Base-by-base conservation (phyloP, 352 stramenopile genomes). In the Pythium rishiriense region DNA sequence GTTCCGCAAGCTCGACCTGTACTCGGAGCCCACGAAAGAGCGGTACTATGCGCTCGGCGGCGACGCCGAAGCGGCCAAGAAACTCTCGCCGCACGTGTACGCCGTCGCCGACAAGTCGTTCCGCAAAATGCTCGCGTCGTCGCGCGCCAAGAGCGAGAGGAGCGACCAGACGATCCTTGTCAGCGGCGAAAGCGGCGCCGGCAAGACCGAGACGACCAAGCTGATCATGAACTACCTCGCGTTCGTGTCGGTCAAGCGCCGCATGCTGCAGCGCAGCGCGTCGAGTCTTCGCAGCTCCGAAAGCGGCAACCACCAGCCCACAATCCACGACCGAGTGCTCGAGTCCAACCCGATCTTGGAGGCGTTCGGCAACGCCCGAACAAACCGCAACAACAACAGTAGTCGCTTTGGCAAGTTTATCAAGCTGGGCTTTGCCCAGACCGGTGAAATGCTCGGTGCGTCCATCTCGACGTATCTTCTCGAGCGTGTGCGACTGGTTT, bases 121-220 rank as follows among this genome's bases (percentile, higher is more conserved):
- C 63, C 84, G 90, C 2, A 94, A 87, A 35, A 97, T 97, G 87
- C 63, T 90, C 25, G 55, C 77, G 46, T 73, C 78, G 14, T 47
- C 56, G 37, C 67, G 50, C 28, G 71, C 75, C 47, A 25, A 39
- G 22, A 33, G 56, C 42, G 43, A 69, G 29, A 91, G 91, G 45
- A 75, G 72, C 28, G 73, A 94, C 63, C 97, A 99, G 79, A 98
- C 91, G 0, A 97, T 99, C 72, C 82, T 99, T 51, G 93, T 99
- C 33, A 98, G 91, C 11, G 96, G 96, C 7, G 97, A 99, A 72
- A 96, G 79, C 53, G 96, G 97, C 17, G 94, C 95, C 17, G 96
- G 97, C 22, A 99, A 99, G 78, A 99, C 96, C 19, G 95, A 98
- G 57, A 98, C 95, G 7, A 98, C 95, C 8, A 99, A 98, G 77